Evolutionary conservation across 2,329 filamentous ascomycete genomes (phyloP), one percentile per base, ranked within the genome.

Genomic region (Curvularia hawaiiensis): DNA sequence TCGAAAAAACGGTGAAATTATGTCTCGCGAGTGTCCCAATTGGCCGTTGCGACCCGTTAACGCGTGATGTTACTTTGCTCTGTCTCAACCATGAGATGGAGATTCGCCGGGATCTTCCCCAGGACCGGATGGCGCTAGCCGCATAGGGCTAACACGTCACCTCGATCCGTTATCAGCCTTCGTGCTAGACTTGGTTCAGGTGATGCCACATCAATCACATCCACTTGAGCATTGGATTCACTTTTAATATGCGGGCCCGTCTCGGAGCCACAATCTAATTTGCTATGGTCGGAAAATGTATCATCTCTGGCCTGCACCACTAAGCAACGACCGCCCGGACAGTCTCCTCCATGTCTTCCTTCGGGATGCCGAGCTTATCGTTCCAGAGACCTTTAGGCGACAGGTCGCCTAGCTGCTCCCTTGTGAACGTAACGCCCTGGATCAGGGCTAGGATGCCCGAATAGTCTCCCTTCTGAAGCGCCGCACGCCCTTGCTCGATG

Each of bases 361-460:
- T 73, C 47, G 68, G 52, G 41, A 82, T 58, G 0, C 78, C 79
- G 53, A 82, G 52, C 58, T 76, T 72, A 22, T 78, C 69, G 59
- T 81, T 81, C 70, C 78, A 77, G 26, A 73, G 55, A 2, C 65
- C 66, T 5, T 14, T 33, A 0, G 54, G 33, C 50, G 58, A 67
- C 52, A 69, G 64, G 73, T 71, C 64, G 1, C 66, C 65, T n/a
- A 71, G 52, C 8, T 56, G 55, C 5, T 61, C 53, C 9, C 66
- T 58, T 8, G 60, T 59, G 44, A 67, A 70, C 1, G 55, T 62
- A 1, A 50, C 52, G 0, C 55, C 66, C 28, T 63, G 56, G 6
- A 77, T 62, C 51, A 75, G 48, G 12, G 58, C 44, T 1, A 26
- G 14, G 24, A 74, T 57, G 0, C 66, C 69, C 3, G 62, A 67